Evolutionary conservation across 176 grass and related monocot genomes (phyloP).

Genomic region (Oryza longistaminata): DNA sequence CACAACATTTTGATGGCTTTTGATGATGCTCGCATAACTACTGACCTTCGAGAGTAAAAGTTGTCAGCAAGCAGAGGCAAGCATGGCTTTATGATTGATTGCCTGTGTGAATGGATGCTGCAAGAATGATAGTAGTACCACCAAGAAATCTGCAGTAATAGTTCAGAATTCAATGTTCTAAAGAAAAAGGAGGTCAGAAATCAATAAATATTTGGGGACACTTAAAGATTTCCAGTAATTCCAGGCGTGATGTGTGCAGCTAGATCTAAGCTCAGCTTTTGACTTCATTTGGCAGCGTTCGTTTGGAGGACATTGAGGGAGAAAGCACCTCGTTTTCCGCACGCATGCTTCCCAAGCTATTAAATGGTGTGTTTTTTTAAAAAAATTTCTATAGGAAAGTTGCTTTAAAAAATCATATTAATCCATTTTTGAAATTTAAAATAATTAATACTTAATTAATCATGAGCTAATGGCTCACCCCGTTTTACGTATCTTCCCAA

Average conservation of each 20-base stretch:
- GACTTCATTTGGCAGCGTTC: no score
- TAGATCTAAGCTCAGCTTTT: constrained; percentile 39
- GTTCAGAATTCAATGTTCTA: not conserved
- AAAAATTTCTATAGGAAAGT: no score
- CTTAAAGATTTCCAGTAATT: not conserved
- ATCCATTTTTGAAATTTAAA: no score
- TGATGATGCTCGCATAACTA: not conserved
- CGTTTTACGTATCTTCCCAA: no score
- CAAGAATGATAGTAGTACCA: not conserved
- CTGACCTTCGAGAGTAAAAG: not conserved
- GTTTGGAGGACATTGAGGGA: no score
- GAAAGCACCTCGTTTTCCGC: no score
- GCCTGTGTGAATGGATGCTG: not conserved
- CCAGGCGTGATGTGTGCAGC: not conserved
- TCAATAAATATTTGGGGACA: not conserved
- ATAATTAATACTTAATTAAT: no score
- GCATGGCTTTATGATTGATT: not conserved
- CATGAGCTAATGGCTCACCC: no score
- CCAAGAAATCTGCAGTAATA: not conserved
- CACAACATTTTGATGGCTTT: not conserved
- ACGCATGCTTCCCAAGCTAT: no score
- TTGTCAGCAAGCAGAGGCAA: not conserved
- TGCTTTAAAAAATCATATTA: no score
- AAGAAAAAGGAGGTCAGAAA: not conserved
- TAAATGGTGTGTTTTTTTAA: no score